Evolutionary conservation across 2,329 filamentous ascomycete species (phyloP).

Genomic region (Esteya vermicola): DNA sequence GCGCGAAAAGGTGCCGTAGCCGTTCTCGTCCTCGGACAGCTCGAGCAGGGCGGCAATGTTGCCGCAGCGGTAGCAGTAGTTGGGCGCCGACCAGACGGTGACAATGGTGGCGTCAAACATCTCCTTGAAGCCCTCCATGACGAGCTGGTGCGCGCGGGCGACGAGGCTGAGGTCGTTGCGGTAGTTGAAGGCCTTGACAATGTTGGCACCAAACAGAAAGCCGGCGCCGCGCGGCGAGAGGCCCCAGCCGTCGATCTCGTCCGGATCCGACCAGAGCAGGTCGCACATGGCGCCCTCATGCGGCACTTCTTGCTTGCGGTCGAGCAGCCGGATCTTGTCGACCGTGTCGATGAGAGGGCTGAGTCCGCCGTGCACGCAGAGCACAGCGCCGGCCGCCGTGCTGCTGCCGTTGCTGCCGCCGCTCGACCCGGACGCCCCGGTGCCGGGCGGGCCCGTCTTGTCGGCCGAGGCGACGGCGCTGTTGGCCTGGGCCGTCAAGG

Average conservation of each 20-base stretch:
- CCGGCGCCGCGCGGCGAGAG: constrained; percentile 86
- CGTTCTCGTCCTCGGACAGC: constrained; percentile 74
- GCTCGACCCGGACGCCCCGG: constrained; percentile 60
- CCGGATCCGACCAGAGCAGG: constrained; percentile 91
- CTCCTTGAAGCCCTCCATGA: constrained; percentile 99
- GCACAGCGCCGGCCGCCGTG: constrained; percentile 68
- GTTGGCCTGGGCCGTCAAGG: no score
- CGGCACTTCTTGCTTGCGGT: constrained; percentile 94
- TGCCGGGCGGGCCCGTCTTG: constrained; percentile 54
- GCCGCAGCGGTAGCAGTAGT: constrained; percentile 92
- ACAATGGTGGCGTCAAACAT: constrained; percentile 97
- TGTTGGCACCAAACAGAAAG: constrained; percentile 89
- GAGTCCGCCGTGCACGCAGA: constrained; percentile 91
- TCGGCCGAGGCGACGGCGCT: constrained; percentile 9
- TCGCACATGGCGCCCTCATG: constrained; percentile 99
- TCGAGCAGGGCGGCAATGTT: constrained; percentile 94
- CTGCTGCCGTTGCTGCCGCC: constrained; percentile 48
- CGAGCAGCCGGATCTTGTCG: constrained; percentile 87
- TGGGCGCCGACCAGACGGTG: constrained; percentile 96
- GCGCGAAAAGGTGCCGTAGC: constrained; percentile 52
- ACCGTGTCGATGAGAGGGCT: constrained; percentile 85
- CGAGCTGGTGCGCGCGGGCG: constrained; percentile 86
- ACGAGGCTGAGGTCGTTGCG: constrained; percentile 85
- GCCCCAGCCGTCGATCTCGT: constrained; percentile 96
- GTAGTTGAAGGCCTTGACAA: constrained; percentile 92